Evolutionary conservation across 164 flowering plant genomes (phyloP).

Genomic region (Magnolia officinalis): DNA sequence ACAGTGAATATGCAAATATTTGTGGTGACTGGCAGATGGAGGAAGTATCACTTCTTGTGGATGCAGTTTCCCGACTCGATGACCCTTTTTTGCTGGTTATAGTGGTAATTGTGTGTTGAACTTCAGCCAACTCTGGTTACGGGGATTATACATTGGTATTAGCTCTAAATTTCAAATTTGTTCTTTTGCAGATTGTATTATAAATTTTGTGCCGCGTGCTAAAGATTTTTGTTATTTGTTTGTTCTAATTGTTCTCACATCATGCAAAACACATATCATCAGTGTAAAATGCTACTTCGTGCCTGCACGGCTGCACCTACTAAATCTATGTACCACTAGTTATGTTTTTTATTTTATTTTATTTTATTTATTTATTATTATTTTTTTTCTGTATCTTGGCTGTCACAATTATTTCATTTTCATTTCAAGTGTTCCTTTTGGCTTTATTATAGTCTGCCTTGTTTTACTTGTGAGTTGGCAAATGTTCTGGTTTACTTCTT

Average conservation of each 20-base stretch:
- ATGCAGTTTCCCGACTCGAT: slow-evolving; percentile 83
- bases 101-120: slow-evolving; percentile 99
- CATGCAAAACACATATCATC: too few species aligned
- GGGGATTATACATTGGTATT: slow-evolving; percentile 82
- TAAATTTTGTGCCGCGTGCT: neutral
- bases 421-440: too few species aligned
- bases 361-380: too few species aligned
- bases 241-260: neutral
- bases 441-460: too few species aligned
- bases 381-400: too few species aligned
- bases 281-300: too few species aligned
- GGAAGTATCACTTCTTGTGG: slow-evolving; percentile 86
- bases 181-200: slow-evolving; percentile 7
- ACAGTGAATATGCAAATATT: slow-evolving; percentile 19
- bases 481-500: too few species aligned
- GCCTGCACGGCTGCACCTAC: too few species aligned
- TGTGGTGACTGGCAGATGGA: slow-evolving; percentile 71
- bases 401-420: too few species aligned
- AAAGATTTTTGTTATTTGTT: neutral
- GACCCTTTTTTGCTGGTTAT: slow-evolving; percentile 96
- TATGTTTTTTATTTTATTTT: too few species aligned
- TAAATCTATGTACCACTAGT: too few species aligned
- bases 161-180: slow-evolving; percentile 63
- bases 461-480: too few species aligned
- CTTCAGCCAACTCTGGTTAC: slow-evolving; percentile 90